Conservation (phyloP, 192 early-diverging fungal species). For the Podila epicladia region DNA sequence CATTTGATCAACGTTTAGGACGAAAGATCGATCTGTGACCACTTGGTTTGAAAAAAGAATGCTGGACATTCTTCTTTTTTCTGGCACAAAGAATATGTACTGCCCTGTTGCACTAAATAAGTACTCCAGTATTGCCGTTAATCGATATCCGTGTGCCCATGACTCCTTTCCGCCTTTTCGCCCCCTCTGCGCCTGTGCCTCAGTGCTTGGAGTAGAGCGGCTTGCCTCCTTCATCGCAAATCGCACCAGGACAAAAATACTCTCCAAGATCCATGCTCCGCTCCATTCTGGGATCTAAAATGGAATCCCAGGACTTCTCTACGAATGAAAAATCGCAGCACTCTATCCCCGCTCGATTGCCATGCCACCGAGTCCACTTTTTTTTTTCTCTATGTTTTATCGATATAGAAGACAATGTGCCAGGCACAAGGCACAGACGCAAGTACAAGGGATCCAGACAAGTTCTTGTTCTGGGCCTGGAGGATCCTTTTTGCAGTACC, state of each 20-base stretch:
- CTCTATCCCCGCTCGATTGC: neutral
- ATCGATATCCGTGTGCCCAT: neutral
- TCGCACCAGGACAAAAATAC: too few relatives aligned
- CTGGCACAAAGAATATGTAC: too few relatives aligned
- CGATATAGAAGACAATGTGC: neutral
- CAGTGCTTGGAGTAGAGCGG: too few relatives aligned
- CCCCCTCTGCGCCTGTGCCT: neutral
- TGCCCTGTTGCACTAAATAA: too few relatives aligned
- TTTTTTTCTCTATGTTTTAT: slow-evolving; percentile 1
- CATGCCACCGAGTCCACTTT: slow-evolving; percentile 1
- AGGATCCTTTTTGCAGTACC: too few relatives aligned
- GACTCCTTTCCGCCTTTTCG: slow-evolving; percentile 5
- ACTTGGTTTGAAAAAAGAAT: too few relatives aligned
- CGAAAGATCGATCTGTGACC: too few relatives aligned
- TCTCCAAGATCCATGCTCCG: slow-evolving; percentile 1
- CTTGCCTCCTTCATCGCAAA: too few relatives aligned
- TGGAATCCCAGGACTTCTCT: neutral
- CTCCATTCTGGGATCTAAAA: slow-evolving; percentile 9
- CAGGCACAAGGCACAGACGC: neutral
- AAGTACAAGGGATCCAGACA: neutral
- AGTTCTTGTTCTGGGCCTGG: too few relatives aligned
- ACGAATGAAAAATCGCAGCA: neutral
- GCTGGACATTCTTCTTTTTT: too few relatives aligned
- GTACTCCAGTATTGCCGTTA: too few relatives aligned
- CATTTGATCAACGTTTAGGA: too few relatives aligned